Evolutionary conservation across 2,329 filamentous ascomycete species (phyloP), one percentile per base, ranked within the genome.

Genomic region (Esteya vermicola): DNA sequence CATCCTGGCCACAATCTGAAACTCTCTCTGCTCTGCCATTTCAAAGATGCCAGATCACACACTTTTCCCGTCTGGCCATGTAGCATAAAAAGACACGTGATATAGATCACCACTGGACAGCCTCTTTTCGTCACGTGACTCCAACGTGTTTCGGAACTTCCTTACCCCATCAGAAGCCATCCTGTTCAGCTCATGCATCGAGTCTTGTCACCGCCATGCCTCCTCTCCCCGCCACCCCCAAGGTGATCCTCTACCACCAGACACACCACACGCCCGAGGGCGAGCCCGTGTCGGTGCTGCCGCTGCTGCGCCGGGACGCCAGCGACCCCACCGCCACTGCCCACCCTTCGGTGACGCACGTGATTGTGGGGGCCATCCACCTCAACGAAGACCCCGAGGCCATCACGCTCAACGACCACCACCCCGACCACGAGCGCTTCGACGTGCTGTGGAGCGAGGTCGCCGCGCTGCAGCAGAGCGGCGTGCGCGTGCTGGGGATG

Each of bases 341-440:
- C 7, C 10, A 14, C 3, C 45, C 46, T 6, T 39, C 40, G 13
- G 43, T 64, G n/a, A 85, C 83, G 1, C 84, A 89, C 58, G 61
- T 89, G 37, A 84, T 86, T 46, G 58, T 89, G 21, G 83, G 81
- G 1, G 84, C 84, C 2, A 78, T 91, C 43, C 84, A 89, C 56
- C 61, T 91, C 47, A 89, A 89, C 55, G 69, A 71, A 3, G 57
- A 63, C 38, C 77, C 81, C 0, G n/a, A 36, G 7, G 32, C 14
- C 4, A 68, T 85, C 45, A 84, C 78, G 0, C 69, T 89, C 44
- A 91, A 91, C 53, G 78, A 91, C 58, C 75, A 85, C 52, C 62
- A 63, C 0, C 81, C 80, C 2, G 64, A 72, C 13, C 64, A 80
- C 49, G 59, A 68, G 21, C 70, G 75, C 44, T 85, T 75, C 54